phyloP scores from a whole-genome alignment of 257 asterid species.

The Solanum acaule region DNA sequence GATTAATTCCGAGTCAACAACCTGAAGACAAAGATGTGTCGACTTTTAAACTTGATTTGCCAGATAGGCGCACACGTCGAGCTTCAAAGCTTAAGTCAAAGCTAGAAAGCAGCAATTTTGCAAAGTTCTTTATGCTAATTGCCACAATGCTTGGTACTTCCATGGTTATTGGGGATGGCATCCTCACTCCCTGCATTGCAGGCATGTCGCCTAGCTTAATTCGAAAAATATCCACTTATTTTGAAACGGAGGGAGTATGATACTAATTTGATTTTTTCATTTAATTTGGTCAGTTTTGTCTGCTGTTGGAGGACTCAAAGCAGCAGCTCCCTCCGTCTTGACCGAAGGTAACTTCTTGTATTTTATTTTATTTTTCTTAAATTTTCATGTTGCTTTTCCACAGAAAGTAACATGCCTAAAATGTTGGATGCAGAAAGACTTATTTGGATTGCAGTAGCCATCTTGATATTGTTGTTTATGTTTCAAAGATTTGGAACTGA shows the following conservation, averaged over 20 bases:
- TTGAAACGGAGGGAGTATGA: background rate
- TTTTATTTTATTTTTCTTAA: background rate
- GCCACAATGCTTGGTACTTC: conserved; percentile 72
- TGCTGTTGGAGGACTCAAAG: background rate
- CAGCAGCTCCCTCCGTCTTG: background rate
- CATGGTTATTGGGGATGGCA: conserved; percentile 82
- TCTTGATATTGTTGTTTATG: conserved; percentile 36
- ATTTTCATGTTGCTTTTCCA: background rate
- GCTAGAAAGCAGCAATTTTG: conserved; percentile 29
- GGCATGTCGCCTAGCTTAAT: background rate
- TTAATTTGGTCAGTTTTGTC: background rate
- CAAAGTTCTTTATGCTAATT: conserved; percentile 24
- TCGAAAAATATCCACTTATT: background rate
- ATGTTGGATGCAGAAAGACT: conserved; percentile 27
- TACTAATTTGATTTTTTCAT: background rate
- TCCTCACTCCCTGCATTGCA: conserved; percentile 40
- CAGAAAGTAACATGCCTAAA: background rate
- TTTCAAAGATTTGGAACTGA: conserved; percentile 71
- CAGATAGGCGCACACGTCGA: conserved; percentile 10
- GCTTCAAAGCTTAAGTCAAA: conserved; percentile 30
- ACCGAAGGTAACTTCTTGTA: background rate
- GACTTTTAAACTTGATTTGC: conserved; percentile 23
- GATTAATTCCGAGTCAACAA: conserved; percentile 41
- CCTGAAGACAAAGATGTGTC: conserved; percentile 47
- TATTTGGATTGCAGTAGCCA: conserved; percentile 41